A percentile compares a stretch with the other conserved stretches of the same genome.
Evolutionary conservation across 2,329 filamentous ascomycete species (phyloP).

Genomic region (Alternaria atra): DNA sequence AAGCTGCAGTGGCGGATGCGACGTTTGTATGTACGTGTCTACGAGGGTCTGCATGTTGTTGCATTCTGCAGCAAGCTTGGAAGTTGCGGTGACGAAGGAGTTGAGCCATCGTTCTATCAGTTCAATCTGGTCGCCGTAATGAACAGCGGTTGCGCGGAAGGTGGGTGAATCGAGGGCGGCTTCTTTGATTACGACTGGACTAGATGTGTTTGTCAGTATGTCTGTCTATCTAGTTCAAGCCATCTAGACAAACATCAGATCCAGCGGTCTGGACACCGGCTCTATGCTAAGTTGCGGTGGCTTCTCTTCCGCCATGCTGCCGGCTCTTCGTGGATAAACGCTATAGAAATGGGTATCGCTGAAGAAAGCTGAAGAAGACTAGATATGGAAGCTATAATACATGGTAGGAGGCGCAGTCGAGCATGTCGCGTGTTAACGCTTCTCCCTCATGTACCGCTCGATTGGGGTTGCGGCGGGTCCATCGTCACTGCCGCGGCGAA

Average conservation of each 20-base stretch:
- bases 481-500: constrained; percentile 29
- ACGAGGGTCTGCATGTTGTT: constrained; percentile 80
- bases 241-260: constrained; percentile 50
- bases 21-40: constrained; percentile 77
- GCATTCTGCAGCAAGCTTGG: constrained; percentile 71
- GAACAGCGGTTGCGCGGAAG: constrained; percentile 84
- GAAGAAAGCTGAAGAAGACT: constrained; percentile 8
- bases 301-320: constrained; percentile 49
- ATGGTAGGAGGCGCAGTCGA: constrained; percentile 20
- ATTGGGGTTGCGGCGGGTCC: constrained; percentile 24
- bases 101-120: constrained; percentile 92
- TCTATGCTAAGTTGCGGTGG: constrained; percentile 44
- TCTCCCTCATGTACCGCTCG: constrained; percentile 17
- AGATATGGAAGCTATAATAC: constrained; percentile 32
- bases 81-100: constrained; percentile 69
- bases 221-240: not conserved
- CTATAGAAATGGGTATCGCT: constrained; percentile 14
- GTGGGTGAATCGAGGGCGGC: constrained; percentile 95
- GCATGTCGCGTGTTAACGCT: constrained; percentile 18
- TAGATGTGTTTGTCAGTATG: constrained; percentile 42
- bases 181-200: constrained; percentile 89
- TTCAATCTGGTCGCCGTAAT: constrained; percentile 93
- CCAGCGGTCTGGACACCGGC: constrained; percentile 53
- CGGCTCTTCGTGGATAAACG: not conserved
- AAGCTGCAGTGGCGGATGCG: constrained; percentile 75